These are phyloP conservation scores for Kodamaea ohmeri DNA, from an alignment of 1,139 yeast species.

Conservation along the genomic window DNA sequence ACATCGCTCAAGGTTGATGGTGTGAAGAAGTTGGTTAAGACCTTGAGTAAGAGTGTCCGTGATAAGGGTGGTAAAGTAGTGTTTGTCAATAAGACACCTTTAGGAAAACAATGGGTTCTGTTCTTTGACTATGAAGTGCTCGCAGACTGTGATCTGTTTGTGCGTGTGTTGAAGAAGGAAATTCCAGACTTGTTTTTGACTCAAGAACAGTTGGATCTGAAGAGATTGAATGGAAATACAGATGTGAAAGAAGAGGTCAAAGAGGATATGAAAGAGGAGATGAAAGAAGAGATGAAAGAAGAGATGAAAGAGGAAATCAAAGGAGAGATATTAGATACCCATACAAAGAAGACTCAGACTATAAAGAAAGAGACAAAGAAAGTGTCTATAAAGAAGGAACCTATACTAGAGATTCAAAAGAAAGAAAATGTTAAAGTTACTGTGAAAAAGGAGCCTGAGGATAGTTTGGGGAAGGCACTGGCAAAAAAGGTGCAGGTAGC, in stretches of 20 bases:
- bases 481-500: too few relatives aligned
- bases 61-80: conserved; percentile 61
- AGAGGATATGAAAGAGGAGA: conserved; percentile 12
- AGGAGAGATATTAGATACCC: conserved; percentile 14
- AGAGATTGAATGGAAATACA: conserved; percentile 32
- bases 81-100: conserved; percentile 56
- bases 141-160: conserved; percentile 82
- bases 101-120: conserved; percentile 53
- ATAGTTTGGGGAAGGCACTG: not conserved
- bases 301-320: conserved; percentile 5
- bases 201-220: conserved; percentile 50
- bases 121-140: conserved; percentile 70
- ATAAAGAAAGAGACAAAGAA: not conserved
- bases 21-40: conserved; percentile 62
- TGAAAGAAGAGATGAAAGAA: conserved; percentile 8
- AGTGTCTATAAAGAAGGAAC: conserved; percentile 6
- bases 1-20: conserved; percentile 77
- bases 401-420: conserved; percentile 1
- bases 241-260: conserved; percentile 7
- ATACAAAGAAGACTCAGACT: not conserved
- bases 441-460: not conserved
- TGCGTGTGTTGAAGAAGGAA: conserved; percentile 47
- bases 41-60: conserved; percentile 57
- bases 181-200: conserved; percentile 59
- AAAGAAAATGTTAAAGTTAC: conserved; percentile 5